Conservation (phyloP, 1,139 yeast genomes). For the Geotrichum cucujoidarum region DNA sequence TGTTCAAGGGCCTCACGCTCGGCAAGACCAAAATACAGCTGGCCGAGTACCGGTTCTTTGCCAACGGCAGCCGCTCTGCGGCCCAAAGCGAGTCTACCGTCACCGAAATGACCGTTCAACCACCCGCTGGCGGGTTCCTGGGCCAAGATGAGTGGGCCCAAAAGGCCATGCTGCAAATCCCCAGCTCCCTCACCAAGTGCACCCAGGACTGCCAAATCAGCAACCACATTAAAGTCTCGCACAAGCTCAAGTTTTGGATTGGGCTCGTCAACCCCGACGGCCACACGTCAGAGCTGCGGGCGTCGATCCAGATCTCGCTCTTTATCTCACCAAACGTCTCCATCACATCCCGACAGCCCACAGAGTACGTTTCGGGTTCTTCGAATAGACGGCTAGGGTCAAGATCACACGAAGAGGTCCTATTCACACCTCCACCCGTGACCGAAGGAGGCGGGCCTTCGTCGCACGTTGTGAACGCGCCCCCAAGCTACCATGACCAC, state of each 20-base stretch:
- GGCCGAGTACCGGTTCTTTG: conserved; percentile 44
- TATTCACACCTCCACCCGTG: conserved; percentile 7
- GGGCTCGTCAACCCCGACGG: conserved; percentile 67
- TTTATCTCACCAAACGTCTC: conserved; percentile 81
- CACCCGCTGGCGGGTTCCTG: conserved; percentile 37
- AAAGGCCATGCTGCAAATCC: conserved; percentile 55
- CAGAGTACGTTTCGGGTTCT: conserved; percentile 27
- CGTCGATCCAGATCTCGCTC: conserved; percentile 63
- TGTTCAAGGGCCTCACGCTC: conserved; percentile 70
- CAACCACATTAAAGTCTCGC: conserved; percentile 59
- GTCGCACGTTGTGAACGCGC: conserved; percentile 48
- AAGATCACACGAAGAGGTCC: conserved; percentile 3
- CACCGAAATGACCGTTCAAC: conserved; percentile 41
- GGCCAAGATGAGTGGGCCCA: conserved; percentile 75
- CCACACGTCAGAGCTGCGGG: conserved; percentile 70
- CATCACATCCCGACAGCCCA: conserved; percentile 35
- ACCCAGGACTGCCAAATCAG: conserved; percentile 76
- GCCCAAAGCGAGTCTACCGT: conserved; percentile 4
- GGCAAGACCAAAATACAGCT: conserved; percentile 67
- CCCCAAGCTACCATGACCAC: conserved; percentile 83
- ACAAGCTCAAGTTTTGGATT: conserved; percentile 62
- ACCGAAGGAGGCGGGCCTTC: neutral
- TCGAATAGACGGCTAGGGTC: neutral
- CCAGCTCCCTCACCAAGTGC: conserved; percentile 65
- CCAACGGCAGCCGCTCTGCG: neutral